Evolutionary conservation across 805 yeast genomes (phyloP).

Genomic region (Wickerhamomyces ciferrii): DNA sequence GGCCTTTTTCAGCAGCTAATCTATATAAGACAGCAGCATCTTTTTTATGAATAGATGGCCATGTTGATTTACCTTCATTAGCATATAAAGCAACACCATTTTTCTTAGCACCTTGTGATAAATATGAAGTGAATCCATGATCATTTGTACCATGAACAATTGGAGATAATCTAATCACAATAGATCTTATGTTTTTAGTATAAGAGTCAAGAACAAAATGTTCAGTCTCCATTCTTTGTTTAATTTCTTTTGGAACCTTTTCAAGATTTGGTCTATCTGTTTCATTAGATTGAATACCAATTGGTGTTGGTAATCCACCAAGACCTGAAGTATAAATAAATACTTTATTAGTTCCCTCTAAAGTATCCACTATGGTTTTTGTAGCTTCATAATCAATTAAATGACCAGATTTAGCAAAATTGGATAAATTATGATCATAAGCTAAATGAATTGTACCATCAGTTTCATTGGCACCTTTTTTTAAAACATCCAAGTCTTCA

Average conservation of each 20-base stretch:
- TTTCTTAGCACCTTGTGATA: constrained; percentile 25
- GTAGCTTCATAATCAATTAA: constrained; percentile 20
- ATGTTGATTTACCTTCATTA: constrained; percentile 28
- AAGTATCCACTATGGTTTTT: constrained; percentile 8
- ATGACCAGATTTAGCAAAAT: constrained; percentile 10
- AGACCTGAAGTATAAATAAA: constrained; percentile 22
- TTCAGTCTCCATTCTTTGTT: neutral
- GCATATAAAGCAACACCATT: constrained; percentile 27
- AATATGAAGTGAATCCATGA: constrained; percentile 18
- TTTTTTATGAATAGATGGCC: constrained; percentile 27
- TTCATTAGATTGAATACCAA: neutral
- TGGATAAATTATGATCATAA: constrained; percentile 25
- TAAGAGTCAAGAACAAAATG: constrained; percentile 8
- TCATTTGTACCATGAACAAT: constrained; percentile 29
- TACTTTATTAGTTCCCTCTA: constrained; percentile 22
- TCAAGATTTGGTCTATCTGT: constrained; percentile 4
- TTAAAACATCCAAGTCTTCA: constrained; percentile 20
- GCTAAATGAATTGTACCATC: constrained; percentile 31
- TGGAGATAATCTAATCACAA: constrained; percentile 25
- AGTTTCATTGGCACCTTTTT: constrained; percentile 19
- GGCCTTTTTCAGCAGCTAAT: constrained; percentile 21
- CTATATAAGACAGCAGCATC: constrained; percentile 30
- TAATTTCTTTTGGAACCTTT: neutral
- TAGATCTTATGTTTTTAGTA: constrained; percentile 20
- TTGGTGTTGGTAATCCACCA: neutral